Evolutionary conservation across 129 eudicot species (phyloP).

Genomic region (Flaveria sonorensis): DNA sequence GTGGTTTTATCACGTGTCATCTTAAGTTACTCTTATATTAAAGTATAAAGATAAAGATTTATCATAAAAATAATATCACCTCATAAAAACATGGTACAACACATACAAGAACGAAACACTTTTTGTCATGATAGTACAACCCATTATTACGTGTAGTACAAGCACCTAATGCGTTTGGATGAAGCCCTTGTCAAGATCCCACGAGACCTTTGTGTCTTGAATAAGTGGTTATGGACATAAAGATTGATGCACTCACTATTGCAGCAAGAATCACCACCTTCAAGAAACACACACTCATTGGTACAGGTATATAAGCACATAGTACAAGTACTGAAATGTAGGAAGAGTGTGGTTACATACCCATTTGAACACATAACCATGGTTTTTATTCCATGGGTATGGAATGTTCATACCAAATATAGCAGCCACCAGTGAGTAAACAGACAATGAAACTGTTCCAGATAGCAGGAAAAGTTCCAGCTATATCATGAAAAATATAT

Average conservation of each 20-base stretch:
- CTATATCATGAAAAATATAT: constrained; percentile 40
- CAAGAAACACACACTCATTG: neutral
- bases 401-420: constrained; percentile 93
- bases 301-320: constrained; percentile 11
- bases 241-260: constrained; percentile 58
- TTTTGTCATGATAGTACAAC: constrained; percentile 13
- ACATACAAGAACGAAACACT: neutral
- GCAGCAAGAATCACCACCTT: constrained; percentile 75
- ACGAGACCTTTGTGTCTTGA: constrained; percentile 87
- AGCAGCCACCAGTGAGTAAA: constrained; percentile 81
- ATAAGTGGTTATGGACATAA: constrained; percentile 71
- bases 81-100: neutral
- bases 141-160: constrained; percentile 19
- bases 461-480: constrained; percentile 83
- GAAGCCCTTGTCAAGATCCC: constrained; percentile 53
- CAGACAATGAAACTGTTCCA: constrained; percentile 73
- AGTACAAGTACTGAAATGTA: constrained; percentile 14
- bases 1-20: too few species aligned
- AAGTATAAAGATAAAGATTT: too few species aligned
- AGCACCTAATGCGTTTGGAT: constrained; percentile 18
- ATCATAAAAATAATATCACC: neutral
- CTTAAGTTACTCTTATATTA: too few species aligned
- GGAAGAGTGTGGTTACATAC: constrained; percentile 36
- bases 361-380: constrained; percentile 73
- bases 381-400: constrained; percentile 70